These are phyloP conservation scores for Fragosphaeria purpurea DNA, from an alignment of 2,329 filamentous ascomycete genomes.

Conservation along the genomic window DNA sequence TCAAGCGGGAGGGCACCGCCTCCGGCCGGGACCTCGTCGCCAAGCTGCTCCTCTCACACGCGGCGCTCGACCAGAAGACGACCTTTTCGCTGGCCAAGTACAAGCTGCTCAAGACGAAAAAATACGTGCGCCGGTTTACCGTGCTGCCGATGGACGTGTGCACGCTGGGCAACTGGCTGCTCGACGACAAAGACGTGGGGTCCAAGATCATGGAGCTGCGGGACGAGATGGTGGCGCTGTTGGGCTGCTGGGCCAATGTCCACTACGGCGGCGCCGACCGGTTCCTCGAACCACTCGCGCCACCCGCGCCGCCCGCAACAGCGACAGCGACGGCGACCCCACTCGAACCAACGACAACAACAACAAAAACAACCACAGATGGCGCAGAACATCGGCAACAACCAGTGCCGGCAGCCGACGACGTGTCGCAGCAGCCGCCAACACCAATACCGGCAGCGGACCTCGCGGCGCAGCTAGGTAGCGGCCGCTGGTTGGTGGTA, in stretches of 20 bases:
- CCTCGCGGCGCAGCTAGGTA: constrained; percentile 1
- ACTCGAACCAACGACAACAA: neutral
- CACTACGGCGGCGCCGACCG: constrained; percentile 50
- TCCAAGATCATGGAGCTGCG: constrained; percentile 74
- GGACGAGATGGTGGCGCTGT: constrained; percentile 70
- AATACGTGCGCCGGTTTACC: constrained; percentile 83
- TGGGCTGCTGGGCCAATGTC: constrained; percentile 84
- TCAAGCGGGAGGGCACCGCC: constrained; percentile 61
- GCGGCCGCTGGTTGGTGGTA: constrained; percentile 63
- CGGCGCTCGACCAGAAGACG: constrained; percentile 87
- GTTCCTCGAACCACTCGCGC: neutral
- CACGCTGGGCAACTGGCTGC: constrained; percentile 63
- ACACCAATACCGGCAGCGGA: neutral
- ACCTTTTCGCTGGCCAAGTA: constrained; percentile 91
- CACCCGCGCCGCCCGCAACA: constrained; percentile 1
- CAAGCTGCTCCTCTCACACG: constrained; percentile 79
- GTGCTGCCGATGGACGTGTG: constrained; percentile 74
- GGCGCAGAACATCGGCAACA: neutral
- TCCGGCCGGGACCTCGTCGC: constrained; percentile 84
- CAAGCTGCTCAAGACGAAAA: constrained; percentile 84
- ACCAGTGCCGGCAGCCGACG: neutral
- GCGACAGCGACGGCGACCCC: constrained; percentile 16
- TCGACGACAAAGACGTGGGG: constrained; percentile 67
- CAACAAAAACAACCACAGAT: neutral
- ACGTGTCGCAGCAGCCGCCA: neutral